Evolutionary conservation across 108 stramenopile genomes (phyloP).

Genomic region (Mayamaea pseudoterrestris): DNA sequence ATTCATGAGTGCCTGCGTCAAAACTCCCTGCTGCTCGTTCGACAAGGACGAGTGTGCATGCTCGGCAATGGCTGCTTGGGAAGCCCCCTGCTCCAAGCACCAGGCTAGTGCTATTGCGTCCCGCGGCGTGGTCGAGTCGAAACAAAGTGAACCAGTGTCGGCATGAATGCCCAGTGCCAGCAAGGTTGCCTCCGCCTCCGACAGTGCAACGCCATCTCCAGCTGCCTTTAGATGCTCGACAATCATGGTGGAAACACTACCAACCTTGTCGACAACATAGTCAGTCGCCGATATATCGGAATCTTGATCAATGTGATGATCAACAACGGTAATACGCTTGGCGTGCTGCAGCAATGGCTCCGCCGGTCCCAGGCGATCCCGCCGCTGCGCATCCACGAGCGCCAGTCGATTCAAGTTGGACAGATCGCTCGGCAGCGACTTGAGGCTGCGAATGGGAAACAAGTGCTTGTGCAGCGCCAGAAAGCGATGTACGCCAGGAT

Average conservation of each 20-base stretch:
- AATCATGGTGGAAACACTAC: constrained; percentile 79
- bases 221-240: constrained; percentile 61
- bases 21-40: constrained; percentile 70
- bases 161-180: constrained; percentile 88
- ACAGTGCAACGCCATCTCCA: constrained; percentile 32
- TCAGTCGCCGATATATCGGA: constrained; percentile 74
- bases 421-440: constrained; percentile 52
- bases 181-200: constrained; percentile 83
- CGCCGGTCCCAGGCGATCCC: constrained; percentile 82
- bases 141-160: constrained; percentile 88
- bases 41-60: constrained; percentile 65
- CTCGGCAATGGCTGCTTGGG: constrained; percentile 89
- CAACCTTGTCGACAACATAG: constrained; percentile 81
- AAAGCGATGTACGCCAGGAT: constrained; percentile 84
- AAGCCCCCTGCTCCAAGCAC: constrained; percentile 86
- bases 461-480: constrained; percentile 84
- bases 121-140: constrained; percentile 86
- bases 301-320: constrained; percentile 85
- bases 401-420: constrained; percentile 70
- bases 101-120: constrained; percentile 83
- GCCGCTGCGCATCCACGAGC: constrained; percentile 81
- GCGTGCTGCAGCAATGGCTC: constrained; percentile 58
- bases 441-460: constrained; percentile 80
- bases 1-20: constrained; percentile 78
- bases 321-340: constrained; percentile 75